A percentile compares a stretch with the other conserved stretches of the same genome.
phyloP scores from a whole-genome alignment of 306 rosid species.

The Rubus parviflorus region DNA sequence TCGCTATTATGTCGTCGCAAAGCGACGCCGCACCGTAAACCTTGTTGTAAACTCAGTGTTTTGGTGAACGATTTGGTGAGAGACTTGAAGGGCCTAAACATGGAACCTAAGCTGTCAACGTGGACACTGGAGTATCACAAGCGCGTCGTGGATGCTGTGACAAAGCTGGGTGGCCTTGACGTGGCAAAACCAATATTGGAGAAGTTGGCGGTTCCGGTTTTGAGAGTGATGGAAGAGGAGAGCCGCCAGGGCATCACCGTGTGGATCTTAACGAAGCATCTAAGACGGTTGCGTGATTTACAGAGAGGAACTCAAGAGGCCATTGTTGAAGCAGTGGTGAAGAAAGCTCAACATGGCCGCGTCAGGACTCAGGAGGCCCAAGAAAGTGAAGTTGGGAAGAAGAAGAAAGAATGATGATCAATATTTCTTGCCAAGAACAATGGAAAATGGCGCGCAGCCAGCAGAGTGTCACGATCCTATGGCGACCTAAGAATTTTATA shows the following conservation, averaged over 20 bases:
- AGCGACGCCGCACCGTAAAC: not conserved
- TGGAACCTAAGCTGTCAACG: not conserved
- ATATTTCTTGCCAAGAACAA: not conserved
- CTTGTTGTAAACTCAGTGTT: not conserved
- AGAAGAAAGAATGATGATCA: not conserved
- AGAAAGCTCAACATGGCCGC: not conserved
- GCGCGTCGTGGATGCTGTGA: not conserved
- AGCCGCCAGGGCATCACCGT: not conserved
- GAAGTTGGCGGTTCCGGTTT: not conserved
- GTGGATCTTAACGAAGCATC: not conserved
- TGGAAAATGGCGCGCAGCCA: not conserved
- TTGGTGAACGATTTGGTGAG: constrained; percentile 1
- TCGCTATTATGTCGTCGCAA: not conserved
- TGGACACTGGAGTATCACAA: constrained; percentile 1
- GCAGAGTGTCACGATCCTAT: not conserved
- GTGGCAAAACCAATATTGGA: not conserved
- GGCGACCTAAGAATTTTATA: not conserved
- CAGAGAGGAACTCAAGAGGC: not conserved
- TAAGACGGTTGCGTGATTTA: not conserved
- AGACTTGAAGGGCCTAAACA: not conserved
- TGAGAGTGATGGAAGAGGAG: not conserved
- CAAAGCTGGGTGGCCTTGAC: not conserved
- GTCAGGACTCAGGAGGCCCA: not conserved
- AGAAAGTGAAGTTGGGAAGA: not conserved
- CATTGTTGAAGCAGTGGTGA: not conserved